phyloP scores from a whole-genome alignment of 306 rosid genomes.

The Prunus mira region DNA sequence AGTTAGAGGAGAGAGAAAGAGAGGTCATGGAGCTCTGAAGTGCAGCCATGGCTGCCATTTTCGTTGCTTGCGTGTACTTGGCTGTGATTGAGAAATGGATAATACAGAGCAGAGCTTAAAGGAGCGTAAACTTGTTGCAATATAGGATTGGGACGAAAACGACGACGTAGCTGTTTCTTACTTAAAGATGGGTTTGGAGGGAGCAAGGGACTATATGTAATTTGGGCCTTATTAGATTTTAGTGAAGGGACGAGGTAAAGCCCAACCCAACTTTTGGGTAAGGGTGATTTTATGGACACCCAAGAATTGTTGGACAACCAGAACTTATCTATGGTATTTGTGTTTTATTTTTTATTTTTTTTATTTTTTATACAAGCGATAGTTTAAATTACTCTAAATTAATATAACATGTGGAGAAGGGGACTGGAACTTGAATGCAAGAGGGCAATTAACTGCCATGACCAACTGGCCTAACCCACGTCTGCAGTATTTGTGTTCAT shows the following conservation, averaged over 20 bases:
- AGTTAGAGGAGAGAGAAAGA: slow-evolving; percentile 69
- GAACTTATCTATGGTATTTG: not conserved
- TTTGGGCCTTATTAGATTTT: not conserved
- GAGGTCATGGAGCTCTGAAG: slow-evolving; percentile 76
- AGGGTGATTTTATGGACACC: not conserved
- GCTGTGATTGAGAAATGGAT: slow-evolving; percentile 32
- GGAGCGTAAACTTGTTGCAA: not conserved
- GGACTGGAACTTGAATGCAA: too few relatives aligned
- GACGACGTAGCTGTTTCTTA: slow-evolving; percentile 19
- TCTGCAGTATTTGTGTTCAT: too few relatives aligned
- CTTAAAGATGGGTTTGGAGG: not conserved
- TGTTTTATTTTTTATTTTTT: too few relatives aligned
- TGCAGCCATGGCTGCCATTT: slow-evolving; percentile 89
- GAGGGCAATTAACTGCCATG: too few relatives aligned
- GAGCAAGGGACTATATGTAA: not conserved
- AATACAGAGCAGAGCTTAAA: not conserved
- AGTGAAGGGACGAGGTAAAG: not conserved
- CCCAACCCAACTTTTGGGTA: not conserved
- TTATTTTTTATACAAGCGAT: too few relatives aligned
- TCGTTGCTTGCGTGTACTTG: slow-evolving; percentile 19
- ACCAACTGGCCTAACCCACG: too few relatives aligned
- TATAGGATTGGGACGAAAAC: not conserved
- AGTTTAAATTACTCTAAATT: too few relatives aligned
- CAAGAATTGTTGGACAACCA: not conserved
- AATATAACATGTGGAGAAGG: too few relatives aligned